phyloP scores from a whole-genome alignment of 2,329 filamentous ascomycete species.

The Sphaerulina vaccinii region DNA sequence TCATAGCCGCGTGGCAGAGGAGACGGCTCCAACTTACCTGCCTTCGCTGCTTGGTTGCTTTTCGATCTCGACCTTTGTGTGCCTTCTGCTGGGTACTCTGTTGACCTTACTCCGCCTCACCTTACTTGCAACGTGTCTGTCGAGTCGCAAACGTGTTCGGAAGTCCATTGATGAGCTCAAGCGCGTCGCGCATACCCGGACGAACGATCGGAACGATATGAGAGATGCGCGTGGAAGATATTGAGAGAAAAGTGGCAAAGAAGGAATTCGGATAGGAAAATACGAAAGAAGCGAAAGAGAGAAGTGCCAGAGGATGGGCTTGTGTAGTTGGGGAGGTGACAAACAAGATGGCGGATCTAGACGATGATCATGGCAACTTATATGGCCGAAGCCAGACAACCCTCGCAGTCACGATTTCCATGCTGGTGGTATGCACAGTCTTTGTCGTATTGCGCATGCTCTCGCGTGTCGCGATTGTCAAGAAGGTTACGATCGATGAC shows the following conservation, averaged over 20 bases:
- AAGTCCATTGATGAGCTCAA: not conserved
- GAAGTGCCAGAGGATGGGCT: conserved; percentile 15
- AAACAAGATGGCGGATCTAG: conserved; percentile 22
- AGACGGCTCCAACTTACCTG: conserved; percentile 14
- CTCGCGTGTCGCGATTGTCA: conserved; percentile 71
- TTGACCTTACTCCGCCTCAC: too few relatives aligned
- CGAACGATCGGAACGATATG: not conserved
- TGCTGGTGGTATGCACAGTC: conserved; percentile 66
- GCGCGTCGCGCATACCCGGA: not conserved
- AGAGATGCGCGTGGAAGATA: conserved; percentile 9
- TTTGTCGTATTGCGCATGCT: conserved; percentile 75
- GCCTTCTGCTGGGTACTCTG: too few relatives aligned
- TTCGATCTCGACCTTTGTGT: too few relatives aligned
- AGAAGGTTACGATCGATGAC: conserved; percentile 72
- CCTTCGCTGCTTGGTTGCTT: too few relatives aligned
- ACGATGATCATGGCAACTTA: conserved; percentile 31
- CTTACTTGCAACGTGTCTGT: too few relatives aligned
- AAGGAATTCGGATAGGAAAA: conserved; percentile 6
- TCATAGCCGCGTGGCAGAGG: conserved; percentile 13
- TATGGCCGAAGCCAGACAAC: conserved; percentile 48
- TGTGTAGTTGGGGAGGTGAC: conserved; percentile 13
- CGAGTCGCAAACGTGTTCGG: not conserved
- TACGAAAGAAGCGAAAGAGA: conserved; percentile 2
- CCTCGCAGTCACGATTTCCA: conserved; percentile 68
- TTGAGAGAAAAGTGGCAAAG: conserved; percentile 8